Evolutionary conservation across 345 rosid species (phyloP).

Genomic region (Boechera stricta): DNA sequence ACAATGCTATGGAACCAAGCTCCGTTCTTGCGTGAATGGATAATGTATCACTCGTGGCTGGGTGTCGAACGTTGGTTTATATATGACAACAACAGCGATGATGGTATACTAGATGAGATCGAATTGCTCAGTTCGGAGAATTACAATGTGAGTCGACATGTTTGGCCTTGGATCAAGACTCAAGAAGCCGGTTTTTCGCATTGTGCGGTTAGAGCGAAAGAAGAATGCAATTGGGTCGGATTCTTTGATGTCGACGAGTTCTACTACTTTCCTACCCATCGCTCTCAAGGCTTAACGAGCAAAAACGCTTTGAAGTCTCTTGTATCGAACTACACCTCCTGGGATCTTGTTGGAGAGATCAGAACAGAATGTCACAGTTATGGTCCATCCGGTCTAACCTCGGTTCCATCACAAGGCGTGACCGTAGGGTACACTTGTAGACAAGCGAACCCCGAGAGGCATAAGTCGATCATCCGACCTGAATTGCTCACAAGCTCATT

Average conservation of each 20-base stretch:
- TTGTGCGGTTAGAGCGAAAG: conserved; percentile 78
- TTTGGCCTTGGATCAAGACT: conserved; percentile 97
- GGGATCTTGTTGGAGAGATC: conserved; percentile 64
- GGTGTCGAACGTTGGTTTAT: conserved; percentile 95
- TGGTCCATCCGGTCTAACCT: conserved; percentile 88
- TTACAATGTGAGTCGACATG: conserved; percentile 75
- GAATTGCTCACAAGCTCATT: conserved; percentile 66
- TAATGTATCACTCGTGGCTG: conserved; percentile 87
- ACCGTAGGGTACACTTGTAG: conserved; percentile 90
- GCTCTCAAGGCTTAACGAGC: conserved; percentile 50
- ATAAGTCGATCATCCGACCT: conserved; percentile 78
- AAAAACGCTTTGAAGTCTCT: conserved; percentile 62
- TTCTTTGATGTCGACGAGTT: conserved; percentile 98
- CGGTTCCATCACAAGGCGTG: conserved; percentile 77
- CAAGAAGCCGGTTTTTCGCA: conserved; percentile 99
- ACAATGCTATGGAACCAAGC: conserved; percentile 99
- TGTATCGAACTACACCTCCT: conserved; percentile 72
- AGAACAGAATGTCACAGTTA: conserved; percentile 89
- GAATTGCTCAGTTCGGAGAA: conserved; percentile 59
- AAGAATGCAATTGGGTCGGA: conserved; percentile 88
- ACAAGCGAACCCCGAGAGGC: conserved; percentile 84
- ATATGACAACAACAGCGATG: conserved; percentile 97
- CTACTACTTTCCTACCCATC: conserved; percentile 69
- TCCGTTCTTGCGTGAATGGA: conserved; percentile 77
- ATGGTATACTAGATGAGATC: conserved; percentile 58